phyloP scores from a whole-genome alignment of 495 filamentous ascomycete species.

The Talaromyces stipitatus region DNA sequence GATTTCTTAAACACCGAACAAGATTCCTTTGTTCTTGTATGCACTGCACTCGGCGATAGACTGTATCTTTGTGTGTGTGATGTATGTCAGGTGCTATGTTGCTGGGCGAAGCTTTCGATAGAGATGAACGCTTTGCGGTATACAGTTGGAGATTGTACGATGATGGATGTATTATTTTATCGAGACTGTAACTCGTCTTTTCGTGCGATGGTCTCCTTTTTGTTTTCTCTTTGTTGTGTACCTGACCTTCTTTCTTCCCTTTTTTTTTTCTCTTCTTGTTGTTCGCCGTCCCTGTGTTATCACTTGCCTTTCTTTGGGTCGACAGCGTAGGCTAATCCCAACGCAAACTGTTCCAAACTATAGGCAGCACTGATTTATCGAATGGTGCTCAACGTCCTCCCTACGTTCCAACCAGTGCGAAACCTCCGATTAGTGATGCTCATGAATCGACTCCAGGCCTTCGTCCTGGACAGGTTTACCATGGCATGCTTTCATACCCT shows the following conservation, averaged over 20 bases:
- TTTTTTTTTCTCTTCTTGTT: constrained; percentile 20
- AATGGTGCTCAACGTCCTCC: constrained; percentile 22
- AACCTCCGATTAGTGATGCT: constrained; percentile 13
- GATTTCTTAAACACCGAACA: constrained; percentile 8
- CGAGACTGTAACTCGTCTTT: constrained; percentile 4
- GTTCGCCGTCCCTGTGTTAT: constrained; percentile 12
- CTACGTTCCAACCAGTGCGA: constrained; percentile 14
- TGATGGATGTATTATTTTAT: constrained; percentile 16
- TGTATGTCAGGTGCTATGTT: background rate
- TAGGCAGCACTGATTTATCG: constrained; percentile 33
- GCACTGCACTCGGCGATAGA: constrained; percentile 6
- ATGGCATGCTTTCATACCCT: constrained; percentile 60
- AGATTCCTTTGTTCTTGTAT: constrained; percentile 11
- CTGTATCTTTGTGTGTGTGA: constrained; percentile 4
- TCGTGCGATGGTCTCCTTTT: constrained; percentile 7
- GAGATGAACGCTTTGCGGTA: background rate
- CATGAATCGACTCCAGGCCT: constrained; percentile 42
- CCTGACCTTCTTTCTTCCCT: constrained; percentile 14
- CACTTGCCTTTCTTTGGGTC: constrained; percentile 17
- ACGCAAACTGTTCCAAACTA: constrained; percentile 16
- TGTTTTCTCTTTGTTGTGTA: constrained; percentile 16
- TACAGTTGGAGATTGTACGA: background rate
- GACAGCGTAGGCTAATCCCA: constrained; percentile 39
- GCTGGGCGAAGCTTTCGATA: background rate
- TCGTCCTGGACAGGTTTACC: constrained; percentile 72